These are phyloP conservation scores for Saccharomycopsis javanensis DNA, from an alignment of 805 yeast species.

Conservation along the genomic window DNA sequence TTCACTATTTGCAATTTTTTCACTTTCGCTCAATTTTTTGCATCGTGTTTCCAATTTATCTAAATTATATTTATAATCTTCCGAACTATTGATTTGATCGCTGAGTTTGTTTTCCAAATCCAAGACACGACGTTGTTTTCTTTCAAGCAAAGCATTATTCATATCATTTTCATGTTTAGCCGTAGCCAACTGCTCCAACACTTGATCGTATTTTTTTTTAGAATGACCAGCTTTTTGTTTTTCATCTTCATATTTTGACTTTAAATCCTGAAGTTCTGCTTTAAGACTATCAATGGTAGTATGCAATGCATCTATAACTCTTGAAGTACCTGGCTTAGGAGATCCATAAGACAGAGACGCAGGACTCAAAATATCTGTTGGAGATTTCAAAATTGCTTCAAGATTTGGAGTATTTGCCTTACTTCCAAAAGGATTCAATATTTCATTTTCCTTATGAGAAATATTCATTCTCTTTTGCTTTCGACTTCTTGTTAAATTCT, in stretches of 20 bases:
- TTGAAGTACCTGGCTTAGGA: constrained; percentile 19
- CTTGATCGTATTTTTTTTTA: constrained; percentile 40
- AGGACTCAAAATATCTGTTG: constrained; percentile 9
- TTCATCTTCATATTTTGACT: constrained; percentile 35
- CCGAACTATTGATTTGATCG: constrained; percentile 38
- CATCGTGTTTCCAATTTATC: constrained; percentile 43
- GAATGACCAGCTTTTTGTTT: constrained; percentile 42
- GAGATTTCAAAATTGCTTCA: constrained; percentile 10
- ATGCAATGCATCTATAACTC: constrained; percentile 26
- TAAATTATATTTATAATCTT: constrained; percentile 39
- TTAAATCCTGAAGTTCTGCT: constrained; percentile 34
- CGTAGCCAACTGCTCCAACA: constrained; percentile 56
- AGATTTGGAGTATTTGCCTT: not conserved
- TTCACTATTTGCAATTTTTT: constrained; percentile 38
- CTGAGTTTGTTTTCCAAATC: constrained; percentile 55
- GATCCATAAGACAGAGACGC: constrained; percentile 6
- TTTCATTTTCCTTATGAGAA: constrained; percentile 12
- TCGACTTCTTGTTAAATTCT: too few species aligned
- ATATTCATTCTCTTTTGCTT: constrained; percentile 5
- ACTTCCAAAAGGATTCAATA: not conserved
- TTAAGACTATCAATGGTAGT: constrained; percentile 43
- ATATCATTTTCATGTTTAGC: constrained; percentile 72
- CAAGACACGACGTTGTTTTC: constrained; percentile 59
- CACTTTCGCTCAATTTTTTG: constrained; percentile 38
- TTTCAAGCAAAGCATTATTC: constrained; percentile 52